These are phyloP conservation scores for Desmodesmus armatus DNA, from an alignment of 139 green algal genomes.

Conservation along the genomic window DNA sequence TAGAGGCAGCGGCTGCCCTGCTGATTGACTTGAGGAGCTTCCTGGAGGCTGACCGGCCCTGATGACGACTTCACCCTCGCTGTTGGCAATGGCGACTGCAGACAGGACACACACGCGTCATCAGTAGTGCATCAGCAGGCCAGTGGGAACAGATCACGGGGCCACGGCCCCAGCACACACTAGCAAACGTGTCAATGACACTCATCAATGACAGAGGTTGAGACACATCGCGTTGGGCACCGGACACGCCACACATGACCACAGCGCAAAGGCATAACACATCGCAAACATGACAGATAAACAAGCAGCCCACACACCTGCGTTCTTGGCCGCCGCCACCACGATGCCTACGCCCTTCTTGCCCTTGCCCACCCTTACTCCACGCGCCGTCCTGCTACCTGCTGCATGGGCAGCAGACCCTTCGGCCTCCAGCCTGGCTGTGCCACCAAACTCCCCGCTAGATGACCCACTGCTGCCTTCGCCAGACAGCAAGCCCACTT, in stretches of 20 bases:
- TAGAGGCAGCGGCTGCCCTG: constrained; percentile 4
- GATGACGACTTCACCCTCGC: not conserved
- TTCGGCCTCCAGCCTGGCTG: too few relatives aligned
- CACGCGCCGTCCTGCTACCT: not conserved
- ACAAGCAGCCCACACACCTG: too few relatives aligned
- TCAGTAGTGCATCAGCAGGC: not conserved
- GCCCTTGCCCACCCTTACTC: not conserved
- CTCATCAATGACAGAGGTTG: too few relatives aligned
- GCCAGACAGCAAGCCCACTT: not conserved
- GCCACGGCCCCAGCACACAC: too few relatives aligned
- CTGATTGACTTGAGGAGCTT: not conserved
- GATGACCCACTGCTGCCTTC: not conserved
- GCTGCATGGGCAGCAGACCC: not conserved
- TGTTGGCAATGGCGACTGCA: constrained; percentile 21
- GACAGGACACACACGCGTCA: not conserved
- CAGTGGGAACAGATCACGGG: not conserved
- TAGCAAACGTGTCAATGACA: too few relatives aligned
- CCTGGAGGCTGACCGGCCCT: not conserved
- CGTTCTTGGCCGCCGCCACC: constrained; percentile 1
- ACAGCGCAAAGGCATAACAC: too few relatives aligned
- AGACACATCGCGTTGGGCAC: too few relatives aligned
- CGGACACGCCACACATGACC: too few relatives aligned
- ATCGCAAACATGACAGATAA: too few relatives aligned
- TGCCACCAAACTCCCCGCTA: not conserved
- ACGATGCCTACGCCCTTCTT: constrained; percentile 12